phyloP scores from a whole-genome alignment of 306 rosid species.

The Malus fusca region DNA sequence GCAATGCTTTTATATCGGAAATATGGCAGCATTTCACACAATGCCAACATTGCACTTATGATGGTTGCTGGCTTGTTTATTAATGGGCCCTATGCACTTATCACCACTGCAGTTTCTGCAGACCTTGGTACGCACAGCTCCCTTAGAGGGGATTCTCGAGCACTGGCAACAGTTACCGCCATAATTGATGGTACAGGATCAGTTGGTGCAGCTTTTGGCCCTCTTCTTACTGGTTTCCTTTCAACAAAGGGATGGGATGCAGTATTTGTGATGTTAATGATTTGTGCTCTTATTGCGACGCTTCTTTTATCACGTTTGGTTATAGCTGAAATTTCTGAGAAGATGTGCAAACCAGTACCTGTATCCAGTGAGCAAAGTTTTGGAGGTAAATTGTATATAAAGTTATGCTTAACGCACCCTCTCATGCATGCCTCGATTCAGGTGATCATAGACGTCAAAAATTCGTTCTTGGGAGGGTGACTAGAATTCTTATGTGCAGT shows the following conservation, averaged over 20 bases:
- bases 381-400: no score
- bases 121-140: slow-evolving; percentile 79
- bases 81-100: slow-evolving; percentile 84
- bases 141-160: slow-evolving; percentile 71
- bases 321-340: slow-evolving; percentile 51
- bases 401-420: no score
- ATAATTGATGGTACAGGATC: slow-evolving; percentile 89
- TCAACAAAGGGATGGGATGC: slow-evolving; percentile 64
- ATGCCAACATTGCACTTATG: slow-evolving; percentile 61
- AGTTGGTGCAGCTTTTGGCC: slow-evolving; percentile 80
- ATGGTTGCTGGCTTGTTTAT: slow-evolving; percentile 65
- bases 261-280: slow-evolving; percentile 53
- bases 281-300: slow-evolving; percentile 66
- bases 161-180: slow-evolving; percentile 79
- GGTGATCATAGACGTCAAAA: neutral
- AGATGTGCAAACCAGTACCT: slow-evolving; percentile 22
- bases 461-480: neutral
- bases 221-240: slow-evolving; percentile 74
- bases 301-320: slow-evolving; percentile 61
- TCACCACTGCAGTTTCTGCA: slow-evolving; percentile 86
- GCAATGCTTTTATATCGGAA: slow-evolving; percentile 48
- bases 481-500: neutral
- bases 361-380: slow-evolving; percentile 20
- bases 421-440: no score
- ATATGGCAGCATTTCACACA: slow-evolving; percentile 50